These are phyloP conservation scores for Globisporangium polare DNA, from an alignment of 352 stramenopile genomes.

Conservation along the genomic window DNA sequence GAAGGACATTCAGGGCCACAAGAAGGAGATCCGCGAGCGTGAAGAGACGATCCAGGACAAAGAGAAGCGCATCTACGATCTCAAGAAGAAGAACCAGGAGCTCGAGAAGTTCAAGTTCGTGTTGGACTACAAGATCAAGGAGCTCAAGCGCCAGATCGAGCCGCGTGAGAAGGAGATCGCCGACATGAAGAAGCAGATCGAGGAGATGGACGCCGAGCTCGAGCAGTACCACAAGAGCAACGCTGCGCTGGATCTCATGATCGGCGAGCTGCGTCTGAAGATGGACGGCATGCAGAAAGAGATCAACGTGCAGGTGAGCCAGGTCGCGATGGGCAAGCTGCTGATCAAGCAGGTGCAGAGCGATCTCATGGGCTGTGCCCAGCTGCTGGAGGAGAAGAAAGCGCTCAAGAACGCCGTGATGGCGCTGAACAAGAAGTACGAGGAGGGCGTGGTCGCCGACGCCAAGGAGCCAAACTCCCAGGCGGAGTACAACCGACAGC, in stretches of 20 bases:
- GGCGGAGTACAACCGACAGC: slow-evolving; percentile 88
- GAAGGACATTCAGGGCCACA: slow-evolving; percentile 92
- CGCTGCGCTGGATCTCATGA: slow-evolving; percentile 91
- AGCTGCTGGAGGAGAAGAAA: slow-evolving; percentile 77
- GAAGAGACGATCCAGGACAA: slow-evolving; percentile 96
- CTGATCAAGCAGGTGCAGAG: slow-evolving; percentile 77
- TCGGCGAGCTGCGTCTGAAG: slow-evolving; percentile 92
- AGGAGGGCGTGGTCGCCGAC: slow-evolving; percentile 62
- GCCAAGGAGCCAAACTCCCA: slow-evolving; percentile 89
- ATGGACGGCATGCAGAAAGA: slow-evolving; percentile 91
- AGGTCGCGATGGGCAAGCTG: slow-evolving; percentile 59
- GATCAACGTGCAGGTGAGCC: slow-evolving; percentile 58
- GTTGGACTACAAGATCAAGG: slow-evolving; percentile 96
- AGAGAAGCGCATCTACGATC: slow-evolving; percentile 95
- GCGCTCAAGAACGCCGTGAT: slow-evolving; percentile 75
- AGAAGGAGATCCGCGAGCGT: slow-evolving; percentile 91
- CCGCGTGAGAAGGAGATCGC: slow-evolving; percentile 93
- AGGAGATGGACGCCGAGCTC: slow-evolving; percentile 94
- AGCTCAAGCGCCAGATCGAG: slow-evolving; percentile 96
- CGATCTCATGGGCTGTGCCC: slow-evolving; percentile 66
- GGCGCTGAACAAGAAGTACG: slow-evolving; percentile 85
- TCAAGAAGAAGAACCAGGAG: slow-evolving; percentile 98
- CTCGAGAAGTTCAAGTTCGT: slow-evolving; percentile 98
- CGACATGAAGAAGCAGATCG: slow-evolving; percentile 94
- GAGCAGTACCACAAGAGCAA: slow-evolving; percentile 96